These are phyloP conservation scores for Protomyces lactucae-debilis DNA, from an alignment of 1,139 yeast species.

Conservation along the genomic window DNA sequence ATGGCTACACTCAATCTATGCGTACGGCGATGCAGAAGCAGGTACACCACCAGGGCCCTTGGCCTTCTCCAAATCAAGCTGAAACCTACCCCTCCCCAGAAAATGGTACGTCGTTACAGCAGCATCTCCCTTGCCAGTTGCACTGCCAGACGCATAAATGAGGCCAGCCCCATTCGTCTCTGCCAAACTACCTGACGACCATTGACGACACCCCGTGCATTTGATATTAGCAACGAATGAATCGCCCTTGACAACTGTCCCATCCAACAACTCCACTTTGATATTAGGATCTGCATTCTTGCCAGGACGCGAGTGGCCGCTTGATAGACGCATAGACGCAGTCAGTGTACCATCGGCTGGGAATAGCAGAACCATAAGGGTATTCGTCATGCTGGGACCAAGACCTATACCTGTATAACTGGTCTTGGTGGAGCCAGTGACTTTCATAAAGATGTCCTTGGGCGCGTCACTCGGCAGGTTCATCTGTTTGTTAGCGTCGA, in stretches of 20 bases:
- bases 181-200: slow-evolving; percentile 3
- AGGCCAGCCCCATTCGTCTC: slow-evolving; percentile 3
- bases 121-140: slow-evolving; percentile 5
- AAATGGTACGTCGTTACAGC: slow-evolving; percentile 21
- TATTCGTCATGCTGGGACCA: slow-evolving; percentile 9
- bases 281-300: background rate
- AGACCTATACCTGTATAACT: slow-evolving; percentile 15
- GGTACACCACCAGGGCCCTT: slow-evolving; percentile 14
- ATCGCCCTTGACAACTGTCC: slow-evolving; percentile 3
- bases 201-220: slow-evolving; percentile 5
- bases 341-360: slow-evolving; percentile 1
- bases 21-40: background rate
- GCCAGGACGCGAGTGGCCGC: slow-evolving; percentile 14
- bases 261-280: slow-evolving; percentile 2
- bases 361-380: slow-evolving; percentile 12
- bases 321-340: background rate
- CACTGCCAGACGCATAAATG: slow-evolving; percentile 11
- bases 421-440: slow-evolving; percentile 9
- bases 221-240: slow-evolving; percentile 8
- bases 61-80: slow-evolving; percentile 5
- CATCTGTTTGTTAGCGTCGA: background rate
- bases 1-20: background rate
- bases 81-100: slow-evolving; percentile 4
- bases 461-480: slow-evolving; percentile 4
- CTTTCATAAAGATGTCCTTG: slow-evolving; percentile 11